Base-by-base conservation (phyloP, 805 yeast species). In the Sporopachydermia lactativora region DNA sequence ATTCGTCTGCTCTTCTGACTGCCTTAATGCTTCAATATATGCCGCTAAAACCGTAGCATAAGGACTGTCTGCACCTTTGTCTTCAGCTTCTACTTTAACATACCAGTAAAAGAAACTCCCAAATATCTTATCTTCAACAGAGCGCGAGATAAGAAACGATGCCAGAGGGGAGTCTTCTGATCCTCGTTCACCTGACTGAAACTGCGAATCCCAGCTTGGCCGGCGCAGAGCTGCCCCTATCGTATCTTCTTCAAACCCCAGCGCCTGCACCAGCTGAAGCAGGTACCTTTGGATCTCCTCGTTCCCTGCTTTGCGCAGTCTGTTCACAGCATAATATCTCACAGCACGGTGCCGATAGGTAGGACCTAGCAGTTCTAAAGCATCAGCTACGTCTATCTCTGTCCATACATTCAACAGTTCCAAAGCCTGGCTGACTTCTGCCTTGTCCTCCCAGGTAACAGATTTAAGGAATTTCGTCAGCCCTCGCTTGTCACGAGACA, bases 81-180 rank as follows among this genome's bases (percentile, higher is more conserved):
- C 95, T 50, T 80, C 84, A 19, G 80, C 72, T 52, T 89, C 96
- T 2, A 94, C 95, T 47, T 77, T 79, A 39, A 92, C 70, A 53
- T 80, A 84, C 97, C 98, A 92, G 57, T 84, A 88, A 45, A 94
- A 75, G 52, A 72, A 84, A 52, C 78, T 86, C 0, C 95, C 92
- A 35, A 94, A 62, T 15, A 71, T 64, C 15, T 71, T 70, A 52
- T 80, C 81, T 15, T 70, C 62, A 1, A 77, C 64, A 0, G 95
- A 77, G 37, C 89, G 66, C 18, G 75, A 75, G 35, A 88, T 77
- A 35, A 92, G 61, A 52, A 89, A 86, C 40, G 74, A 72, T 1
- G 84, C 82, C 40, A 81, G 59, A 0, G 88, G 85, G 0, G 89
- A 77, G 36, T 17, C n/a, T 15, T 39, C 15, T 39, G 35, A 17